Evolutionary conservation across 2,329 filamentous ascomycete genomes (phyloP).

Genomic region (Exutisphaerella laricina): DNA sequence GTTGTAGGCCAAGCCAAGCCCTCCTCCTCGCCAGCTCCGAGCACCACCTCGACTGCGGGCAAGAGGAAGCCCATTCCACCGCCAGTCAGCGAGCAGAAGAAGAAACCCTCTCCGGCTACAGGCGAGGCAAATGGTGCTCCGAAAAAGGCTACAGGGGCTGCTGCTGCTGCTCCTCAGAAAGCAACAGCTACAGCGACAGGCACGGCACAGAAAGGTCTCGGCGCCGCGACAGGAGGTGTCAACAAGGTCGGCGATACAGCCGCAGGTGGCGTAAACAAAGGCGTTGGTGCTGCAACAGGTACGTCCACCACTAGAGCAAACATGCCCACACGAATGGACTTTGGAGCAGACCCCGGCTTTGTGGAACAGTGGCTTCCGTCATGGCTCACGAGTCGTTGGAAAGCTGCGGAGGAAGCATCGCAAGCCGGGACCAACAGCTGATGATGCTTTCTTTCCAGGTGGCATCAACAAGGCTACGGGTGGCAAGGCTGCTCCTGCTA

Average conservation of each 20-base stretch:
- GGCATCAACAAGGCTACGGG: conserved; percentile 33
- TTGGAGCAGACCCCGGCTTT: conserved; percentile 13
- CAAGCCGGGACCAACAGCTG: conserved; percentile 6
- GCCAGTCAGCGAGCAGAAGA: conserved; percentile 15
- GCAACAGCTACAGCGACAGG: conserved; percentile 22
- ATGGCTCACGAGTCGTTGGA: conserved; percentile 26
- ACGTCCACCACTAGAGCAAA: conserved; percentile 18
- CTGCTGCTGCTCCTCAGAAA: conserved; percentile 16
- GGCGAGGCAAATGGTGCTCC: conserved; percentile 5
- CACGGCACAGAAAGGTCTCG: conserved; percentile 26
- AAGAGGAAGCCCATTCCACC: conserved; percentile 20
- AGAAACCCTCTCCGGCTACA: conserved; percentile 9
- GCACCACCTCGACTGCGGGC: conserved; percentile 4
- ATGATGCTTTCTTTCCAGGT: conserved; percentile 17
- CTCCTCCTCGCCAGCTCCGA: conserved; percentile 9
- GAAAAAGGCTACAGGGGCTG: conserved; percentile 9
- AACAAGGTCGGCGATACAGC: conserved; percentile 26
- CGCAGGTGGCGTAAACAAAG: conserved; percentile 22
- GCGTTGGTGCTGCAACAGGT: conserved; percentile 28
- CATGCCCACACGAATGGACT: conserved; percentile 20
- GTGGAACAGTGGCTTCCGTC: conserved; percentile 25
- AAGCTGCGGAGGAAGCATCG: conserved; percentile 18
- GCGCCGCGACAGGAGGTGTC: conserved; percentile 22
- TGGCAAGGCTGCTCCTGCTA: conserved; percentile 24
- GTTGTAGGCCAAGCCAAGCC: conserved; percentile 15